Evolutionary conservation across 2,329 filamentous ascomycete species (phyloP), one percentile per base, ranked within the genome.

Genomic region (Fusarium mundagurra): DNA sequence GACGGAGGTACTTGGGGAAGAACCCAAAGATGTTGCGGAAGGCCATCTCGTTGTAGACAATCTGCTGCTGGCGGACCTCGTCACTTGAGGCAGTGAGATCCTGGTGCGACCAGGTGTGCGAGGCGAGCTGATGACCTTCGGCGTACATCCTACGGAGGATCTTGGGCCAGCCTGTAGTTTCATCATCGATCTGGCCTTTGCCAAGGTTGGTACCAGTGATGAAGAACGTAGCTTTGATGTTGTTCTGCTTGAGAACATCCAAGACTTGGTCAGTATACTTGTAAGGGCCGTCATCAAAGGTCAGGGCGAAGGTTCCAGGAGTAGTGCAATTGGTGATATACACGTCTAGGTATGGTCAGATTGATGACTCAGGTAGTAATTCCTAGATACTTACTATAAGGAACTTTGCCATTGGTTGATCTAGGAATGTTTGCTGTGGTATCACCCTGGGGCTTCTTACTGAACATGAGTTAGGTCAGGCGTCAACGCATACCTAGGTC

Each of bases 201-300:
- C 78, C 81, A 8, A 77, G 72, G 64, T 84, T 85, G 65, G 83
- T 82, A 2, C 83, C 84, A 1, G 80, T 80, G 55, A 85, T 79
- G 75, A 86, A 87, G 76, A 82, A 84, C 22, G 84, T 85, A 17
- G 80, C 83, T 61, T 80, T 82, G 53, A 80, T 76, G 11, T 79
- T 59, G 48, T 79, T 73, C 4, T 76, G 50, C 17, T 79, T 75
- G 10, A 85, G 76, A 2, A 81, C 61, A 61, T 85, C 80, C 22
- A 88, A 81, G 8, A 87, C 73, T 24, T 78, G 74, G 2, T 70
- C 63, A 2, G 86, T 88, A 70, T 82, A 86, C 10, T 72, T 67
- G 64, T 80, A 85, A 3, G 86, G 85, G 0, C 85, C 85, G 48
- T 87, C 85, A 69, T 87, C 86, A 70, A 83, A 86, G 5, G 84